Base-by-base conservation (phyloP, 768 basidiomycete genomes). In the Boletales sp. region DNA sequence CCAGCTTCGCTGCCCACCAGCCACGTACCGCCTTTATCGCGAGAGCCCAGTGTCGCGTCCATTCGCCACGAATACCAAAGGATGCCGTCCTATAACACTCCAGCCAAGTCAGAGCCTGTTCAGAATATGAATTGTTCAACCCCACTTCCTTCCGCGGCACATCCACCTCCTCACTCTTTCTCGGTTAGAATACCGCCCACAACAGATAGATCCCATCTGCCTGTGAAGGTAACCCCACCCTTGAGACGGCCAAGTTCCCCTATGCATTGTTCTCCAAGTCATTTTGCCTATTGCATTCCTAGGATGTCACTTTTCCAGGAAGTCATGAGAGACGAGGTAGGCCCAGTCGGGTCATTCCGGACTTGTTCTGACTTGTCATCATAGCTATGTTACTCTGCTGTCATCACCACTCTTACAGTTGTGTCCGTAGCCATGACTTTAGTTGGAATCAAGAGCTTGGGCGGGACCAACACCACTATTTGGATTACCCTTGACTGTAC, bases 271-370 rank as follows among this genome's bases (percentile, higher is more conserved):
- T 63, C 66, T 9, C 58, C 68, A 48, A 77, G 75, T 54, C 71
- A 74, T 21, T 58, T 80, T 28, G 75, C 75, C 42, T 72, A 74
- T 51, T 70, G 79, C 41, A 69, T 83, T 35, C 77, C 81, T 10
- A 71, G 74, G 12, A 76, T 82, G 71, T 73, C 73, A 48, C 66
- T 80, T 25, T 79, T 85, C 51, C 75, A 72, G 28, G 62, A 74
- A 58, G 81, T 81, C 31, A 75, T 86, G 68, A 77, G 74, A 55
- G 78, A 86, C 60, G 84, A 86, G 74, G 83, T 83, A 57, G n/a
- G n/a, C 40, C 56, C 37, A 49, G 35, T 41, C n/a, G n/a, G 18
- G 5, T 48, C 19, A 13, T 11, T 42, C 10, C 30, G 33, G 37
- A 37, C 41, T 18, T 21, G 30, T 36, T 19, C 39, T 50, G 15